Conservation (phyloP, 441 rosid genomes). For the Bocquillonia castaneifolia region DNA sequence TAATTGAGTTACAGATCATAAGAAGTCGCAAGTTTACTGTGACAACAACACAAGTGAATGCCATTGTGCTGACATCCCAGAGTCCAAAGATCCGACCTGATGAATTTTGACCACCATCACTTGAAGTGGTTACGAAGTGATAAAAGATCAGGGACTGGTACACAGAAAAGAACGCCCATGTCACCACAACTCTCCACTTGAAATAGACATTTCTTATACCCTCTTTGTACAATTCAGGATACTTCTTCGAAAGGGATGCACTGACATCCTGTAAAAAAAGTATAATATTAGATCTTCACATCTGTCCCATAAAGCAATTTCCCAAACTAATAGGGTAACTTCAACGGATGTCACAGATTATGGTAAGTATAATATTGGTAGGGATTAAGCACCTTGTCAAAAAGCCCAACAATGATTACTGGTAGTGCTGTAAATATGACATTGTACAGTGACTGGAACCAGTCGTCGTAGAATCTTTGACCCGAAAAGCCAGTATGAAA, state of each 20-base stretch:
- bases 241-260: slow-evolving; percentile 88
- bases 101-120: slow-evolving; percentile 57
- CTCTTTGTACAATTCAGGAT: slow-evolving; percentile 87
- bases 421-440: slow-evolving; percentile 95
- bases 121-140: slow-evolving; percentile 57
- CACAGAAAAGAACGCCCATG: slow-evolving; percentile 87
- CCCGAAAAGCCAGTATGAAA: slow-evolving; percentile 98
- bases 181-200: slow-evolving; percentile 82
- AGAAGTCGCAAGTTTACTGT: slow-evolving; percentile 94
- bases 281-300: not conserved
- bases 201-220: slow-evolving; percentile 84
- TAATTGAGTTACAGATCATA: slow-evolving; percentile 88
- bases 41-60: slow-evolving; percentile 90
- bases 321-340: not conserved
- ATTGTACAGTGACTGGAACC: slow-evolving; percentile 97
- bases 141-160: slow-evolving; percentile 87
- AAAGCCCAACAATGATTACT: slow-evolving; percentile 89
- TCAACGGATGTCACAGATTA: slow-evolving; percentile 4
- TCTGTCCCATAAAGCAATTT: not conserved
- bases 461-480: slow-evolving; percentile 98
- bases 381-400: slow-evolving; percentile 71
- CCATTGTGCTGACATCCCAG: slow-evolving; percentile 99
- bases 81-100: slow-evolving; percentile 85
- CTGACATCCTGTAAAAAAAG: slow-evolving; percentile 70
- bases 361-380: not conserved